Conservation (phyloP, 352 stramenopile species). For the Phytopythium ostracodes region DNA sequence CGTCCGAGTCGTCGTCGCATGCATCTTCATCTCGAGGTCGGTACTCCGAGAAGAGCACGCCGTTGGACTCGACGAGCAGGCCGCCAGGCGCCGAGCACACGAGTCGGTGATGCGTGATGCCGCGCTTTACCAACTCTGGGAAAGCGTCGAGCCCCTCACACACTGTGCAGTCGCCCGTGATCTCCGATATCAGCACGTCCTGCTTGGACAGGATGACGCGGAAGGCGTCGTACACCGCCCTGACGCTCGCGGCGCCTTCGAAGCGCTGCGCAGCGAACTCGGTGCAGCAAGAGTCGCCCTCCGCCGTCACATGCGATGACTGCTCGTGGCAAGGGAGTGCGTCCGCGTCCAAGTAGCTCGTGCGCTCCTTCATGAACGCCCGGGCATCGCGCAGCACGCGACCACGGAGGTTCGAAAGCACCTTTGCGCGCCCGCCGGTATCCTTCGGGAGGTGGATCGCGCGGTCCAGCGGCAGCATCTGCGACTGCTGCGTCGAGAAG, state of each 20-base stretch:
- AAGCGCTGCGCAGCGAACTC: conserved; percentile 1
- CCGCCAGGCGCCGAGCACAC: conserved; percentile 22
- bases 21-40: conserved; percentile 12
- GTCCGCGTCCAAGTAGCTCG: conserved; percentile 12
- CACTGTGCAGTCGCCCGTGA: conserved; percentile 8
- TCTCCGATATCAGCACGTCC: conserved; percentile 5
- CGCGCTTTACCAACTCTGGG: conserved; percentile 7
- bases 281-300: not conserved
- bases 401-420: conserved; percentile 9
- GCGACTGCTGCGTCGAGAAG: not conserved
- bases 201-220: not conserved
- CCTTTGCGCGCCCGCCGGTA: conserved; percentile 9
- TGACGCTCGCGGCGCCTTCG: conserved; percentile 1
- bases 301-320: conserved; percentile 6
- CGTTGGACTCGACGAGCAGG: conserved; percentile 27
- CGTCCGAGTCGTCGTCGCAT: conserved; percentile 14
- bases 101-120: conserved; percentile 19
- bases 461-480: conserved; percentile 23
- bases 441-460: conserved; percentile 20
- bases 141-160: conserved; percentile 17
- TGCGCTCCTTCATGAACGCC: conserved; percentile 24
- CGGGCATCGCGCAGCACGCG: conserved; percentile 20
- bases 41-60: conserved; percentile 21
- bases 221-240: conserved; percentile 1
- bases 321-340: conserved; percentile 1